Evolutionary conservation across 257 asterid species (phyloP), one percentile per base, ranked within the genome.

Genomic region (Nicotiana knightiana): DNA sequence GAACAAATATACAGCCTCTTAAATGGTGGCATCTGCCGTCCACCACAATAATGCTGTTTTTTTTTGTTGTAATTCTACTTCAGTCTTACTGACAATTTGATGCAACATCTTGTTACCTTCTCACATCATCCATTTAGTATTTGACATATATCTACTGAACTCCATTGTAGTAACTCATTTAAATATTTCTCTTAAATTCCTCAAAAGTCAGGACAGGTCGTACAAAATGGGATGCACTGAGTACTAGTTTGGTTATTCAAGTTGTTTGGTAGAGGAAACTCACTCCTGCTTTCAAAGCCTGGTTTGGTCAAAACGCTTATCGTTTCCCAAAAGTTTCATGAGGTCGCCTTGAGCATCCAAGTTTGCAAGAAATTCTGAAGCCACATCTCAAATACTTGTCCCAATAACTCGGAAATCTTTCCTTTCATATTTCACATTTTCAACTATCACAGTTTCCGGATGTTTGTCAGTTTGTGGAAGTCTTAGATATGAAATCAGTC

Each of bases 301-400:
- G 33, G 53, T 68, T 67, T 68, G 54, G 35, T 21, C 59, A 21
- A 12, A 70, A 21, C 59, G 37, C 37, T 43, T 70, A 39, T 17
- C 11, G 12, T 30, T 70, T 70, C 59, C 59, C 37, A 43, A 70
- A 43, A 21, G 55, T 68, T 43, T 70, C 37, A 70, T 46, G 13
- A 43, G 58, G 59, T 21, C 58, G 58, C 54, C 30, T 8, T 43
- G 48, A 43, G 33, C 59, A 70, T 70, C 35, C 58, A 43, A 21
- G 53, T 35, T 21, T 70, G 78, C 78, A 46, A 46, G 78, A 70
- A 43, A 70, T 70, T 70, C n/a, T 46, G 78, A 70, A 46, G 78
- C 58, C 55, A 11, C 59, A 43, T 70, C 6, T 70, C 78, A 70
- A 70, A 43, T 43, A 24, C 78, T 46, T 33, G 59, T 43, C 12